Percentiles rank a stretch among this genome's conserved stretches.
Conservation (phyloP, 164 flowering plant genomes). For the Nelumbo lutea region DNA sequence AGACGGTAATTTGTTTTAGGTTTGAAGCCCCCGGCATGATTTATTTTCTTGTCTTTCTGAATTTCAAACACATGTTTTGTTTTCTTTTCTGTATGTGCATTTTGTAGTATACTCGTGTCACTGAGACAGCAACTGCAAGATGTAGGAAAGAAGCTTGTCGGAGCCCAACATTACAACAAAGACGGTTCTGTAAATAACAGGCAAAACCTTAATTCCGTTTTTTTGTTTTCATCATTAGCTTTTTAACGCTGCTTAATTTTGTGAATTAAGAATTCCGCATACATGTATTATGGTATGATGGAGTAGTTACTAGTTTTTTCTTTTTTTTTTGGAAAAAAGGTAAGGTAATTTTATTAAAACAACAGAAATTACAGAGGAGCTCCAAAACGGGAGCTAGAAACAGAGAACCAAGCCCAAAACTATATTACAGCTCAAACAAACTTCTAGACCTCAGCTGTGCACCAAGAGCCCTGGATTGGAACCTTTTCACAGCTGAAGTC, state of each 20-base stretch:
- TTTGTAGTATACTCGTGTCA: conserved; percentile 74
- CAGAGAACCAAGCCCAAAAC: no score
- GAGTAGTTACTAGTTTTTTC: no score
- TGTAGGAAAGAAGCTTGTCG: conserved; percentile 89
- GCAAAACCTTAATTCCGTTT: conserved; percentile 27
- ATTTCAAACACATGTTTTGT: conserved; percentile 9
- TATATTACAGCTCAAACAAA: no score
- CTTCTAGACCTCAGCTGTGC: no score
- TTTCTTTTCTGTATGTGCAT: conserved; percentile 2
- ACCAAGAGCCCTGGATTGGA: no score
- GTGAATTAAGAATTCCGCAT: background rate
- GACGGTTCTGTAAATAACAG: conserved; percentile 87
- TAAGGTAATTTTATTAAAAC: no score
- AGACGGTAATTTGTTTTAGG: conserved; percentile 56
- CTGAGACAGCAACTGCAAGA: conserved; percentile 93
- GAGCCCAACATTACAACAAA: conserved; percentile 93
- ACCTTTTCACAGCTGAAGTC: no score
- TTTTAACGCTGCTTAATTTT: background rate
- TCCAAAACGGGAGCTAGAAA: no score
- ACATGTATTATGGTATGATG: no score
- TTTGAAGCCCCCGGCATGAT: background rate
- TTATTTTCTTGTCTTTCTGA: background rate
- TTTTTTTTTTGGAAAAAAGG: no score
- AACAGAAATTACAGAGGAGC: no score
- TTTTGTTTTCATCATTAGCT: background rate